Conservation (phyloP, 257 asterid genomes). For the Plectranthus barbatus region DNA sequence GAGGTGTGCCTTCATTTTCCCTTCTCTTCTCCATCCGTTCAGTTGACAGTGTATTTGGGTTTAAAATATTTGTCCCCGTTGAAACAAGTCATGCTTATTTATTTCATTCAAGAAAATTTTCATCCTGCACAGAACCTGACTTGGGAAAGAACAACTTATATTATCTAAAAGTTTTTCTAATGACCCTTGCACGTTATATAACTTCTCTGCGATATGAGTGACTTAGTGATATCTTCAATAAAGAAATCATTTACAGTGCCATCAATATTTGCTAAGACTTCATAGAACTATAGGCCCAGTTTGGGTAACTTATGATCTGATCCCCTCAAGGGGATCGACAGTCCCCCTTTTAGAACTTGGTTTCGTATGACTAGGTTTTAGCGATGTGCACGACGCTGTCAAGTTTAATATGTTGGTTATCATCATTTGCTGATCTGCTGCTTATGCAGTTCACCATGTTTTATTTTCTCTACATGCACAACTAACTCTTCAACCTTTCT, state of each 20-base stretch:
- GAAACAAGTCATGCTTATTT: background rate
- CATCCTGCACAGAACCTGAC: too few species aligned
- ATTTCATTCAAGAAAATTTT: too few species aligned
- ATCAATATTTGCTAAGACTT: background rate
- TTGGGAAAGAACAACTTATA: too few species aligned
- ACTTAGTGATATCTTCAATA: background rate
- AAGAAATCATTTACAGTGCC: background rate
- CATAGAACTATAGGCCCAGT: too few species aligned
- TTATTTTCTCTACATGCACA: background rate
- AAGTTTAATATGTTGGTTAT: background rate
- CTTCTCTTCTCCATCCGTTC: background rate
- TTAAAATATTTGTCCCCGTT: background rate
- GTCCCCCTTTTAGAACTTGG: background rate
- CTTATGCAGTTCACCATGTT: background rate
- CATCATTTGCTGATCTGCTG: background rate
- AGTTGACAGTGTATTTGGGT: background rate
- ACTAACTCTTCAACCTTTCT: background rate
- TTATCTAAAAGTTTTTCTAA: too few species aligned
- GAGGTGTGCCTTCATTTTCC: slow-evolving; percentile 44
- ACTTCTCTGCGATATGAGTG: background rate
- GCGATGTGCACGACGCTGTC: background rate
- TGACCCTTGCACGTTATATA: too few species aligned
- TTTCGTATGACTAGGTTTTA: too few species aligned
- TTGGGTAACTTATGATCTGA: too few species aligned
- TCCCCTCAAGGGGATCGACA: too few species aligned